Percentiles rank a stretch among this genome's conserved stretches.
Evolutionary conservation across 192 early-diverging fungal genomes (phyloP).

Genomic region (Rhizophagus sp.): DNA sequence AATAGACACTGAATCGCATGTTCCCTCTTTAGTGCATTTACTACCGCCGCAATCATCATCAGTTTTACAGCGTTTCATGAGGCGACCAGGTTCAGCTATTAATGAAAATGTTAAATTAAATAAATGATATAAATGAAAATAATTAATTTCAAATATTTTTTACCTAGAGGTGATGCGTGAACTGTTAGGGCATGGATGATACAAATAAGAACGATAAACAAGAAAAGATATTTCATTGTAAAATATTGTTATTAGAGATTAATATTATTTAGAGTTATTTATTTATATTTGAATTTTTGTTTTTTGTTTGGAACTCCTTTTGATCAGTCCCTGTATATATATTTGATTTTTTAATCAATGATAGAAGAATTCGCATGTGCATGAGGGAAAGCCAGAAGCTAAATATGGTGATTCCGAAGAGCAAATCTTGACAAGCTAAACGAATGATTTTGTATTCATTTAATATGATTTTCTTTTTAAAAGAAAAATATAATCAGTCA

Average conservation of each 20-base stretch:
- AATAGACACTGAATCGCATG: not conserved
- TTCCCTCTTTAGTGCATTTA: not conserved
- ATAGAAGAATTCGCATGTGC: too few relatives aligned
- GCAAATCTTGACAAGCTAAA: too few relatives aligned
- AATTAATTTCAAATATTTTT: not conserved
- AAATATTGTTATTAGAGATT: not conserved
- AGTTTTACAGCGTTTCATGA: not conserved
- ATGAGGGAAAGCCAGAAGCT: too few relatives aligned
- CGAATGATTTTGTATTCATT: too few relatives aligned
- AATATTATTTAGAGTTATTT: not conserved
- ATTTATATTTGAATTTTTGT: not conserved
- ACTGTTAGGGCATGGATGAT: not conserved
- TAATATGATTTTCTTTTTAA: too few relatives aligned
- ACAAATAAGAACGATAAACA: not conserved
- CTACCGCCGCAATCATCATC: not conserved
- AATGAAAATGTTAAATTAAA: not conserved
- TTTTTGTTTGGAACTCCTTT: not conserved
- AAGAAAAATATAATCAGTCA: too few relatives aligned
- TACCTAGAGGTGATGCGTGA: not conserved
- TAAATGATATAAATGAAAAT: not conserved
- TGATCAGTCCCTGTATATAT: not conserved
- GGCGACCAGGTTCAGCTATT: not conserved
- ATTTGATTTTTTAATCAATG: not conserved
- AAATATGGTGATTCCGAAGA: too few relatives aligned
- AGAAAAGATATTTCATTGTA: constrained; percentile 6